Evolutionary conservation across 129 eudicot genomes (phyloP), one percentile per base, ranked within the genome.

Genomic region (Gnaphalium uliginosum): DNA sequence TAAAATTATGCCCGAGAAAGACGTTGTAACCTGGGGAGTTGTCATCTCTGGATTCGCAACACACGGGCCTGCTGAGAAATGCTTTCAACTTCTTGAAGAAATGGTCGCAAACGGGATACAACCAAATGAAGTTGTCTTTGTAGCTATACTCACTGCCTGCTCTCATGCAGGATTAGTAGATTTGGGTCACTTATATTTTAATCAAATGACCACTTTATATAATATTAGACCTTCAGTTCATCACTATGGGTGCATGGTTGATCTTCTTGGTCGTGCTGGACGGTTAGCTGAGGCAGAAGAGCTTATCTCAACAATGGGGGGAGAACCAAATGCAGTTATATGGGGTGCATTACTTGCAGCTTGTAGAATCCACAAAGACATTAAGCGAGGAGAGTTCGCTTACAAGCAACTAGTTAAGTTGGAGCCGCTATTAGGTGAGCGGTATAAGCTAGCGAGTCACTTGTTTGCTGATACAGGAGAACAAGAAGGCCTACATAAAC

Each of bases 201-300:
- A 69, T 22, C 76, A 86, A 65, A 80, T 86, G 90, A 67, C 78
- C 4, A 56, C 27, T 43, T 22, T 27, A 48, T 77, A 80, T 51
- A 35, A 77, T 3, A 86, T 86, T 23, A 80, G 60, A 69, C 87
- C 87, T 18, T 79, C 85, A 18, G 69, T 86, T 69, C 81, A 86
- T 71, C 90, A 86, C 68, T 83, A 79, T 23, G 87, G 90, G 46
- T 86, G 87, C 85, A 80, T 80, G 87, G 87, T 83, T 9, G 87
- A 86, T 68, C 90, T 86, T 71, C 79, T 86, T 41, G 80, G 81
- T 22, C 87, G 87, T 15, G 87, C 87, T 4, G 85, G 87, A 62
- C 69, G 78, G 73, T 66, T 83, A 41, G 73, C 58, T 8, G 81
- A 86, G 37, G 90, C 85, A 27, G 79, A 86, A 30, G 85, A 80